Base-by-base conservation (phyloP, 768 basidiomycete genomes). In the Piloderma croceum region DNA sequence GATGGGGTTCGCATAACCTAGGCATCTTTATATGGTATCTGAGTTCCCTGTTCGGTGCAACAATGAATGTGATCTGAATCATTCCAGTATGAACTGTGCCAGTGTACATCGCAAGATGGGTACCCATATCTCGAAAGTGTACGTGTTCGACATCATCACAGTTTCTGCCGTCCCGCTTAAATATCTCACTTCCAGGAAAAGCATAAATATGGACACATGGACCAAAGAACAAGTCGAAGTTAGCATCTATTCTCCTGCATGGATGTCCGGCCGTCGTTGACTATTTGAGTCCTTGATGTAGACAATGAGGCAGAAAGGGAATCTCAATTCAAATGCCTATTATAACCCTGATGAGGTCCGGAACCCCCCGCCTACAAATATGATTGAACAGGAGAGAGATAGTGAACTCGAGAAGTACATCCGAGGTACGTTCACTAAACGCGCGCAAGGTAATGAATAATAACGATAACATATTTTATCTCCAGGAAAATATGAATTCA, bases 91-190 rank as follows among this genome's bases (percentile, higher is more conserved):
- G 31, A 77, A 76, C 50, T 97, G 93, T 57, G 93, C 93, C 12
- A 84, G 85, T 43, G 79, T 94, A 37, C 93, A 97, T 66, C 76
- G 93, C 39, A 94, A 93, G 69, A 82, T 97, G 43, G 93, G 93
- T 2, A 93, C 90, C 4, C 93, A 97, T 59, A 71, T 91, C 49
- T 79, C 86, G 0, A 92, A 96, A 78, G 88, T 97, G 90, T 92
- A 70, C 57, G 77, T 70, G 22, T 36, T 6, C 24, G 43, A 6
- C 21, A n/a, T 43, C 35, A 24, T 33, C 20, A n/a, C 24, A 20
- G 6, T 24, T 7, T 33, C 39, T 34, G 38, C 25, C 24, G n/a
- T 24, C 22, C 31, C 31, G 24, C 42, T 27, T 39, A 20, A 12
- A 32, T 27, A 34, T 53, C 42, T 33, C 31, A 34, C 42, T 34